Conservation (phyloP, 2,329 filamentous ascomycete species). For the Phyllosticta citrichinensis region DNA sequence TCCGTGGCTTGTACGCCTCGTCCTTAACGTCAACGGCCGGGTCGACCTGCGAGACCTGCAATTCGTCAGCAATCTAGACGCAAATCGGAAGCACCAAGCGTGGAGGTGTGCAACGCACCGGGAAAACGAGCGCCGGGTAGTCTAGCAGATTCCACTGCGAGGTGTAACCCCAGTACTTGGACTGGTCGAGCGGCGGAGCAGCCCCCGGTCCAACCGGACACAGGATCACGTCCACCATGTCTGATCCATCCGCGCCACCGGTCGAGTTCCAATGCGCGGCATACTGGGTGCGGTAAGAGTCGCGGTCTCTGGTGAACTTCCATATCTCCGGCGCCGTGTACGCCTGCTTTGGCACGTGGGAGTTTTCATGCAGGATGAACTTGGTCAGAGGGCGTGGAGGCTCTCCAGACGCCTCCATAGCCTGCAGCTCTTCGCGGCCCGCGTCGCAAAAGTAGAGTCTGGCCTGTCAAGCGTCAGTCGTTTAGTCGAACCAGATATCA, state of each 20-base stretch:
- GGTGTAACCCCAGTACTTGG: slow-evolving; percentile 56
- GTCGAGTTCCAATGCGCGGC: slow-evolving; percentile 37
- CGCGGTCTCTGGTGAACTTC: slow-evolving; percentile 32
- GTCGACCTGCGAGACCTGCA: slow-evolving; percentile 26
- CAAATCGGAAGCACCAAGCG: neutral
- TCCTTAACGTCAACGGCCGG: slow-evolving; percentile 31
- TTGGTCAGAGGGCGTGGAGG: slow-evolving; percentile 48
- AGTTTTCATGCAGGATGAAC: slow-evolving; percentile 49
- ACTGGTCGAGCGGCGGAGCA: slow-evolving; percentile 43
- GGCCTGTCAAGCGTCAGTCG: neutral
- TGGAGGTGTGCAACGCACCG: slow-evolving; percentile 28
- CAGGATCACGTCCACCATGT: slow-evolving; percentile 50
- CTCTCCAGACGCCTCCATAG: slow-evolving; percentile 46
- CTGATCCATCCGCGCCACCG: slow-evolving; percentile 14
- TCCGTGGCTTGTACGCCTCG: slow-evolving; percentile 28
- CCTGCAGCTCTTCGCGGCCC: slow-evolving; percentile 41
- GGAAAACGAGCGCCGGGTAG: slow-evolving; percentile 54
- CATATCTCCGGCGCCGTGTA: slow-evolving; percentile 31
- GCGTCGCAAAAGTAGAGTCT: slow-evolving; percentile 50
- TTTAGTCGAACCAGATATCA: neutral
- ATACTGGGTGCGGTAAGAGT: slow-evolving; percentile 37
- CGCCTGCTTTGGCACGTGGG: slow-evolving; percentile 25
- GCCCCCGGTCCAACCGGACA: slow-evolving; percentile 48
- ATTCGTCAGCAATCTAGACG: neutral
- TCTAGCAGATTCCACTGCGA: slow-evolving; percentile 60